Base-by-base conservation (phyloP, 2,329 filamentous ascomycete genomes). In the Microsporum canis region DNA sequence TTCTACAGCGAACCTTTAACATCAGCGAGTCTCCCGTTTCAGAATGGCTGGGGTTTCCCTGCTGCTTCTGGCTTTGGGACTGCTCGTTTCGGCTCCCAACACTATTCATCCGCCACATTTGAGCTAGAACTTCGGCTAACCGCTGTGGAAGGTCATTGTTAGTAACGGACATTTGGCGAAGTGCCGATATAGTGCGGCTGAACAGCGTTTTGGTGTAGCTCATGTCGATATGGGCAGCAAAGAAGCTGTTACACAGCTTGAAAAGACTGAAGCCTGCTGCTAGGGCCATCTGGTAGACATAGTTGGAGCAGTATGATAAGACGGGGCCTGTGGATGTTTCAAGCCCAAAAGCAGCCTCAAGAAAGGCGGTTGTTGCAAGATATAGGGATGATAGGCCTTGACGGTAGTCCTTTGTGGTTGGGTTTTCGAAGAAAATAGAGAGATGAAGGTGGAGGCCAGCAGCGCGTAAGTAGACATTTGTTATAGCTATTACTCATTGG, bases 241-340 rank as follows among this genome's bases (percentile, higher is more conserved):
- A 85, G 65, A 85, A 85, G 56, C 83, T 85, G 68, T 87, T 86
- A 65, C 85, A 79, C 1, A 88, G 76, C 67, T 87, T 87, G 60
- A 87, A 74, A 4, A 88, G 72, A 1, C 83, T 82, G 65, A 85
- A 86, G 1, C 82, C 83, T 14, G 81, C 83, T 2, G 84, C 84
- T 33, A 87, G 78, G 69, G 86, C 81, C 78, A 87, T 86, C 69
- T 87, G 84, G 68, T 85, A 82, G 61, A 88, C 79, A 68, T 87
- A 86, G 66, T 81, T 84, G 49, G 76, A 79, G 17, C 80, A 80
- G 62, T 84, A 80, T 62, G 77, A 76, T 8, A 84, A 71, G 38
- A 79, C 74, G 5, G 77, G 75, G 1, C 79, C 76, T 23, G 76
- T 71, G 23, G 72, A 72, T 7, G 72, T 75, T 64, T 75, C 76